These are phyloP conservation scores for Aureobasidium vineae DNA, from an alignment of 2,329 filamentous ascomycete genomes.

Conservation along the genomic window DNA sequence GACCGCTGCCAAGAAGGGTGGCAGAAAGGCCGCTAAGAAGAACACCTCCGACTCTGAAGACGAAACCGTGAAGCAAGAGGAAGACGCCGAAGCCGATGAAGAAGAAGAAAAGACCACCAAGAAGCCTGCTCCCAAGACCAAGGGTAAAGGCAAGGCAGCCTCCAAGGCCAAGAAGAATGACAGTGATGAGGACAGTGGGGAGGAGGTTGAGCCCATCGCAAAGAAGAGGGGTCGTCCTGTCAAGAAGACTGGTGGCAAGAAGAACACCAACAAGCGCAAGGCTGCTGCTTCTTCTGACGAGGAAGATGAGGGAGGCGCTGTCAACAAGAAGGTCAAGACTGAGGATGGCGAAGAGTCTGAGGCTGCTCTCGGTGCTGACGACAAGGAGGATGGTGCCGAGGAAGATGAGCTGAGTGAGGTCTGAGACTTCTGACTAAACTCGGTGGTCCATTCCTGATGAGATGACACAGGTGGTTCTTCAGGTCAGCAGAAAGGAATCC, in stretches of 20 bases:
- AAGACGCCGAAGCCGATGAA: background rate
- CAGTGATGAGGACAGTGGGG: background rate
- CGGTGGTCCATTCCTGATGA: too few species aligned
- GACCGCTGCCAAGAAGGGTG: slow-evolving; percentile 24
- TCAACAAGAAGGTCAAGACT: slow-evolving; percentile 12
- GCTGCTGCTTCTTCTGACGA: background rate
- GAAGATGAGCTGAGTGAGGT: background rate
- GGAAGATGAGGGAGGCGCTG: background rate
- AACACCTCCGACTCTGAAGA: background rate
- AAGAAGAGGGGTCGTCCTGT: background rate
- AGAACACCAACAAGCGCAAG: background rate
- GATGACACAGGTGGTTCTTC: too few species aligned
- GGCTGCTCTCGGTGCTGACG: background rate
- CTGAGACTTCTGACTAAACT: background rate
- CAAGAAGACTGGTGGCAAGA: background rate
- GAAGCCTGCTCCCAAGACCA: background rate
- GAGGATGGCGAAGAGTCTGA: background rate
- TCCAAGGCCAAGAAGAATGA: background rate
- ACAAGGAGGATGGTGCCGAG: background rate
- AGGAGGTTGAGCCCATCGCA: background rate
- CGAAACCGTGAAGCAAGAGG: background rate
- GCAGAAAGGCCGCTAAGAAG: slow-evolving; percentile 18
- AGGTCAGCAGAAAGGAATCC: too few species aligned
- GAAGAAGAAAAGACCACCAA: background rate
- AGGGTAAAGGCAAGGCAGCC: background rate